Evolutionary conservation across 345 rosid species (phyloP).

Genomic region (Salix brachista): DNA sequence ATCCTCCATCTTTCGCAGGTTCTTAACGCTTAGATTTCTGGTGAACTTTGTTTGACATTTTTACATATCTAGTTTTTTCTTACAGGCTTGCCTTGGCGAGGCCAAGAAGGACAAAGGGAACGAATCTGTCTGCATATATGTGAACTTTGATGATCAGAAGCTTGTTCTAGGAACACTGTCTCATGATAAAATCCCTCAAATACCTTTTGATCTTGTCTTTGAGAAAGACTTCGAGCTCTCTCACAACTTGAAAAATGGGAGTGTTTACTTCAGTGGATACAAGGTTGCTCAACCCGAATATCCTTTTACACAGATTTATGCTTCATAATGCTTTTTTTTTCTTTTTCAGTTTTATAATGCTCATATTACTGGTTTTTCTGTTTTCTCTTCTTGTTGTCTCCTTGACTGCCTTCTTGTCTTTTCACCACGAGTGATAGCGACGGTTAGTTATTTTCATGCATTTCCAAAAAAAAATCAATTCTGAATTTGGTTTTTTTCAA

Average conservation of each 20-base stretch:
- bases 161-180: constrained; percentile 62
- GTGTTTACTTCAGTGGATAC: constrained; percentile 66
- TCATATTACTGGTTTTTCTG: neutral
- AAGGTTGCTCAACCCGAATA: constrained; percentile 31
- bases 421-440: neutral
- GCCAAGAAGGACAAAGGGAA: constrained; percentile 41
- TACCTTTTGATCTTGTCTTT: constrained; percentile 51
- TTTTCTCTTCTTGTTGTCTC: constrained; percentile 14
- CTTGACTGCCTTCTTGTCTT: constrained; percentile 28
- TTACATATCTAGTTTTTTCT: neutral
- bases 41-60: neutral
- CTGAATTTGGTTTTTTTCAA: neutral
- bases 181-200: constrained; percentile 56
- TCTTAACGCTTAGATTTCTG: neutral
- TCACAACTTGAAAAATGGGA: constrained; percentile 66
- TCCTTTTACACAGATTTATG: constrained; percentile 38
- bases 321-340: neutral
- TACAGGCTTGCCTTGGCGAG: constrained; percentile 65
- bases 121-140: constrained; percentile 31
- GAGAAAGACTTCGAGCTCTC: constrained; percentile 53
- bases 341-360: neutral
- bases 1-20: constrained; percentile 69
- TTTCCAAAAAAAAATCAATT: neutral
- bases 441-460: constrained; percentile 15
- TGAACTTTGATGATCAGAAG: constrained; percentile 40